Conservation (phyloP, 768 basidiomycete genomes). For the Suillus ampliporus region DNA sequence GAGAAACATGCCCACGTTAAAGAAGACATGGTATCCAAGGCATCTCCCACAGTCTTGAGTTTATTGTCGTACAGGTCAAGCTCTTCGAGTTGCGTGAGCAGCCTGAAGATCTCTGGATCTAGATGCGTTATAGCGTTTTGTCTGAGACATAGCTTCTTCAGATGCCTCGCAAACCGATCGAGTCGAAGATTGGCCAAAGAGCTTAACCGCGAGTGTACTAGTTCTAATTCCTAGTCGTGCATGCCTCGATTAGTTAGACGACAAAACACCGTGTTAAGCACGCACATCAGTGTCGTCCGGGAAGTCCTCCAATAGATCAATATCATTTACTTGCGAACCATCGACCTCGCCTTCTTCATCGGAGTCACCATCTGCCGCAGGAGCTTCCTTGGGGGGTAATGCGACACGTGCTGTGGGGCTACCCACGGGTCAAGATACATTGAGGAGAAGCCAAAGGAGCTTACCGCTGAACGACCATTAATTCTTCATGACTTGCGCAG, state of each 20-base stretch:
- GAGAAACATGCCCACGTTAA: conserved; percentile 54
- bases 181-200: conserved; percentile 73
- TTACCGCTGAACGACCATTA: conserved; percentile 34
- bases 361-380: conserved; percentile 23
- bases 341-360: conserved; percentile 51
- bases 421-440: conserved; percentile 1
- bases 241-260: neutral
- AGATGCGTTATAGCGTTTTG: conserved; percentile 83
- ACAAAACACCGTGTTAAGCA: conserved; percentile 14
- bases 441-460: conserved; percentile 6
- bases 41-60: conserved; percentile 73
- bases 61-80: conserved; percentile 97
- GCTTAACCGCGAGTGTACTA: conserved; percentile 79
- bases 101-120: conserved; percentile 72
- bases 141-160: conserved; percentile 81
- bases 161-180: conserved; percentile 68
- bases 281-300: conserved; percentile 86
- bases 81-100: conserved; percentile 77
- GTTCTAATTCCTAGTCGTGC: conserved; percentile 75
- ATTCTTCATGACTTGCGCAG: conserved; percentile 25
- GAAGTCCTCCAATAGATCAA: conserved; percentile 75
- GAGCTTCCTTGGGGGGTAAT: conserved; percentile 41
- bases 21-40: conserved; percentile 59
- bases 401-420: conserved; percentile 52
- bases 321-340: conserved; percentile 47